Percentiles rank a stretch among this genome's conserved stretches.
phyloP scores from a whole-genome alignment of 257 asterid genomes.

The Cinchona pubescens region DNA sequence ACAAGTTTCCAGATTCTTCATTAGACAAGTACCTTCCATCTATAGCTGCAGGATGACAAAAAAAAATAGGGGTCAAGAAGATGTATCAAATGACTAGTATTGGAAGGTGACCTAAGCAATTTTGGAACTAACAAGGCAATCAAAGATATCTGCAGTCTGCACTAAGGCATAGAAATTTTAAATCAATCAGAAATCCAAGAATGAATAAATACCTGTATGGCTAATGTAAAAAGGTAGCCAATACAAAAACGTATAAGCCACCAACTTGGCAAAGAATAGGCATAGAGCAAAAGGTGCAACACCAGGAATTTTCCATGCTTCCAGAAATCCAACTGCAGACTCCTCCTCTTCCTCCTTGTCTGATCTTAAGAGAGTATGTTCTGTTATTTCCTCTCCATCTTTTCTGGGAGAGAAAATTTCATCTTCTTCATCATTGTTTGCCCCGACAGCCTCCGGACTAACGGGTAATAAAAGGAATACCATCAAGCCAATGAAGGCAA shows the following conservation, averaged over 20 bases:
- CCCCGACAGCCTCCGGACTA: conserved; percentile 66
- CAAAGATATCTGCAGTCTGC: neutral
- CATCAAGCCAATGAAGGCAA: conserved; percentile 52
- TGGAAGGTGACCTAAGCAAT: neutral
- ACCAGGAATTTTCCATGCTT: conserved; percentile 94
- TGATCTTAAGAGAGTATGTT: conserved; percentile 51
- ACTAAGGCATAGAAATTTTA: neutral
- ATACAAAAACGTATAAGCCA: conserved; percentile 86
- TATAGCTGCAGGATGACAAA: conserved; percentile 51
- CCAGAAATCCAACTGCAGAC: conserved; percentile 73
- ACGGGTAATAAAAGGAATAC: conserved; percentile 76
- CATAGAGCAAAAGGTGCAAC: conserved; percentile 90
- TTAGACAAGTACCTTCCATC: conserved; percentile 73
- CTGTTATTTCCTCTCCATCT: conserved; percentile 49
- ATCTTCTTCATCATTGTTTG: conserved; percentile 43
- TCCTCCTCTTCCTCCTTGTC: conserved; percentile 30
- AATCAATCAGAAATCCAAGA: neutral
- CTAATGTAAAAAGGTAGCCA: conserved; percentile 97
- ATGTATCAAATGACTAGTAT: conserved; percentile 13
- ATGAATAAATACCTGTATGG: conserved; percentile 65
- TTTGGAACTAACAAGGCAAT: neutral
- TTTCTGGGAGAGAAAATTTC: conserved; percentile 38
- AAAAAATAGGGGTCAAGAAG: neutral
- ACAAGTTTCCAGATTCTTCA: conserved; percentile 79
- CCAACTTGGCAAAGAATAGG: conserved; percentile 87